Evolutionary conservation across 768 basidiomycete species (phyloP).

Genomic region (Amanita exitialis): DNA sequence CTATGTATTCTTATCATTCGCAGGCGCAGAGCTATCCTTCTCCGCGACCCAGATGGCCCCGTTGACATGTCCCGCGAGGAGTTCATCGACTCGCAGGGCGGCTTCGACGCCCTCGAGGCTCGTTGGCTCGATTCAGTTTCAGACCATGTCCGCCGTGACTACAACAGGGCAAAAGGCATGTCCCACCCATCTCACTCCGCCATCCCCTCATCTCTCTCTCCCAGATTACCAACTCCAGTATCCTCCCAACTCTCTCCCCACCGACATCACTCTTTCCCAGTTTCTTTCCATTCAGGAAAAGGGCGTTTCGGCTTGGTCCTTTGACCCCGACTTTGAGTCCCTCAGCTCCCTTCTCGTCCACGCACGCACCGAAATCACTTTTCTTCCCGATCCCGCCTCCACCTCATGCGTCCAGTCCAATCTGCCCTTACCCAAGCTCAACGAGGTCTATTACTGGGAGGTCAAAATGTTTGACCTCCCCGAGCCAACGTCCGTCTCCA

Average conservation of each 20-base stretch:
- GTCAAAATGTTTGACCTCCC: constrained; percentile 99
- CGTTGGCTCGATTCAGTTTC: constrained; percentile 84
- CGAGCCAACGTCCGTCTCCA: constrained; percentile 73
- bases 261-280: constrained; percentile 97
- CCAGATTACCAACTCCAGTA: constrained; percentile 79
- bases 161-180: constrained; percentile 80
- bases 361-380: constrained; percentile 94
- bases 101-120: constrained; percentile 84
- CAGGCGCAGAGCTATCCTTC: constrained; percentile 63
- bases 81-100: constrained; percentile 83
- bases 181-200: constrained; percentile 8
- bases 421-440: constrained; percentile 91
- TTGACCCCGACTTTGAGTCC: constrained; percentile 97
- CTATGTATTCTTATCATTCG: constrained; percentile 82
- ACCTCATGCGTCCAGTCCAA: constrained; percentile 95
- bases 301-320: constrained; percentile 98
- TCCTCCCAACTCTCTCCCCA: constrained; percentile 92
- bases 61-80: constrained; percentile 91
- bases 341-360: constrained; percentile 90
- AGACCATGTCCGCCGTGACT: constrained; percentile 58
- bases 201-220: constrained; percentile 5
- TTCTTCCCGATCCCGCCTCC: constrained; percentile 92
- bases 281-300: constrained; percentile 99
- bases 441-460: constrained; percentile 99
- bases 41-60: constrained; percentile 85